Percentiles rank a stretch among this genome's conserved stretches.
These are phyloP conservation scores for Gentiana macrophylla DNA, from an alignment of 257 asterid species.

Conservation along the genomic window DNA sequence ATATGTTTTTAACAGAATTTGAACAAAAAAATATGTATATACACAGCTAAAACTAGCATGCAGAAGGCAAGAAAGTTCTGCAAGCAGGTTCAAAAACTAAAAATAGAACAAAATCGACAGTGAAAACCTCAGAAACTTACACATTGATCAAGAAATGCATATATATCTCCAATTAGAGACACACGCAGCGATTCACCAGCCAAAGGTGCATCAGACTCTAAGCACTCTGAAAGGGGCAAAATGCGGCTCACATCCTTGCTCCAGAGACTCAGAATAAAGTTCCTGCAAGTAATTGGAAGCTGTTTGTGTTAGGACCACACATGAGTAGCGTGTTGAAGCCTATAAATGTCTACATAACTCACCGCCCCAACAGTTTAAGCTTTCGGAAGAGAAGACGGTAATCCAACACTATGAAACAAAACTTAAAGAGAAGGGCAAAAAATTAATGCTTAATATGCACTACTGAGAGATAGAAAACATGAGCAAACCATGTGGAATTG, in stretches of 20 bases:
- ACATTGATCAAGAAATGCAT: constrained; percentile 76
- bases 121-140: constrained; percentile 41
- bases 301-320: too few species aligned
- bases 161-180: constrained; percentile 65
- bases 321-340: too few species aligned
- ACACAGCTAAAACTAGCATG: constrained; percentile 5
- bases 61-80: constrained; percentile 4
- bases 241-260: constrained; percentile 86
- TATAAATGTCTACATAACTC: too few species aligned
- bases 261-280: constrained; percentile 77
- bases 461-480: too few species aligned
- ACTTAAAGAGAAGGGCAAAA: neutral
- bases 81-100: constrained; percentile 10
- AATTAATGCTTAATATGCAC: too few species aligned
- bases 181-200: constrained; percentile 45
- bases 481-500: too few species aligned
- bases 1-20: constrained; percentile 8
- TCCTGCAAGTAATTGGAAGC: constrained; percentile 37
- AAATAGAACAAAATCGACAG: constrained; percentile 2
- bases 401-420: neutral
- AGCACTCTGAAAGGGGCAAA: constrained; percentile 70
- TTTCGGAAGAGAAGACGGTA: constrained; percentile 7
- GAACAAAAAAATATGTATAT: constrained; percentile 4
- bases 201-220: constrained; percentile 45
- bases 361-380: constrained; percentile 19